A percentile compares a stretch with the other conserved stretches of the same genome.
phyloP scores from a whole-genome alignment of 2,329 filamentous ascomycete species.

The Orbilia javanica region DNA sequence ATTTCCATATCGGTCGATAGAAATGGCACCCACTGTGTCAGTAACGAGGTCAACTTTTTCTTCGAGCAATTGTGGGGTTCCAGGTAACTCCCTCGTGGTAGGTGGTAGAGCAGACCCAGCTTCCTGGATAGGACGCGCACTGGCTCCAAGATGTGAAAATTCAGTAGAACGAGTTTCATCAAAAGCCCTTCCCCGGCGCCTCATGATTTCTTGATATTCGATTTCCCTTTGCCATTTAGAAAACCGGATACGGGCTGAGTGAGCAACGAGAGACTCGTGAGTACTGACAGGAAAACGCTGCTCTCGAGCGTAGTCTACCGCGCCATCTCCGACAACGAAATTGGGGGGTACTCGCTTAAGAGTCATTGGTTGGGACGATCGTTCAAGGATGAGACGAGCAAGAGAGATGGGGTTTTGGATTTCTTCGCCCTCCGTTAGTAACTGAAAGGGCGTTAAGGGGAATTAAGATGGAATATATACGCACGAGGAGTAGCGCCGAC shows the following conservation, averaged over 20 bases:
- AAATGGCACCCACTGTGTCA: conserved; percentile 96
- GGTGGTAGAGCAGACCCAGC: conserved; percentile 39
- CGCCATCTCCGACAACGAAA: conserved; percentile 86
- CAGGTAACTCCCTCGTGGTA: conserved; percentile 11
- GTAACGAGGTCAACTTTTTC: conserved; percentile 76
- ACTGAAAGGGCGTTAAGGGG: not conserved
- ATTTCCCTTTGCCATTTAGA: conserved; percentile 75
- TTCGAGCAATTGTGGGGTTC: conserved; percentile 34
- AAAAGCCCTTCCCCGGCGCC: conserved; percentile 65
- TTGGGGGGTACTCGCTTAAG: conserved; percentile 92
- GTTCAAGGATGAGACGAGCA: conserved; percentile 84
- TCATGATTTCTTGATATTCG: conserved; percentile 76
- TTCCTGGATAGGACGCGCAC: conserved; percentile 34
- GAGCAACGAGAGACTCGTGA: conserved; percentile 83
- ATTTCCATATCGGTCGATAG: conserved; percentile 84
- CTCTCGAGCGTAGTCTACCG: conserved; percentile 85
- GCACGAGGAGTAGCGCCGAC: conserved; percentile 90
- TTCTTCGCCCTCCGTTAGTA: conserved; percentile 66
- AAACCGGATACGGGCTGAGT: conserved; percentile 82
- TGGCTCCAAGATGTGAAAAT: conserved; percentile 22
- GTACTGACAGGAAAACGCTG: conserved; percentile 80
- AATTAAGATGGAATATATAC: conserved; percentile 63
- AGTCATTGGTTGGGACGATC: conserved; percentile 80
- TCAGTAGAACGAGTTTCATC: conserved; percentile 58
- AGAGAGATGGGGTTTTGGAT: conserved; percentile 93